Percentiles rank a stretch among this genome's conserved stretches.
phyloP scores from a whole-genome alignment of 106 monocot species.

The Platanthera zijinensis region DNA sequence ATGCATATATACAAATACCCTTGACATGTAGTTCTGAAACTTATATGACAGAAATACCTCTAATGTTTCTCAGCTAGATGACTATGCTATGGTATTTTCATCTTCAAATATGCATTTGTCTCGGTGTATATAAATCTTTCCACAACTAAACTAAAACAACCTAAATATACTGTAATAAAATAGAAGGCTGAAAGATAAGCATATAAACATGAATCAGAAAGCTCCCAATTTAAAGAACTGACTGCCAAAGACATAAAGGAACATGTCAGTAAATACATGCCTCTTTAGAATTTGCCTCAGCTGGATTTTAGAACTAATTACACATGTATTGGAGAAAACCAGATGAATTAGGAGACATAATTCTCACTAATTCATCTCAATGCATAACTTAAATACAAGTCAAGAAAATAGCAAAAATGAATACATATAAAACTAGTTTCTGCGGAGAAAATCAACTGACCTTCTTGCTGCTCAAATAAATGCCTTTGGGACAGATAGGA shows the following conservation, averaged over 20 bases:
- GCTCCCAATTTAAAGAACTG: not conserved
- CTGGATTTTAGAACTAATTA: not conserved
- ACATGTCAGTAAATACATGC: not conserved
- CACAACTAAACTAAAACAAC: not conserved
- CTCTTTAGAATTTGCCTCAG: not conserved
- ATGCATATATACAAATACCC: no score
- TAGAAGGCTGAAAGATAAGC: not conserved
- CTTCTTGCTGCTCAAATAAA: conserved; percentile 53
- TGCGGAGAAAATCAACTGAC: conserved; percentile 20
- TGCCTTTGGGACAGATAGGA: conserved; percentile 42
- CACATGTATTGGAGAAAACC: not conserved
- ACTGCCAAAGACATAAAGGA: no score
- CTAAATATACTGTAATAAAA: not conserved
- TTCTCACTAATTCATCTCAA: not conserved
- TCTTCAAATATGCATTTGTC: not conserved
- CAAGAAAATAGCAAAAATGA: conserved; percentile 3
- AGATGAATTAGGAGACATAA: not conserved
- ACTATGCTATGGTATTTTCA: not conserved
- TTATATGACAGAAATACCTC: no score
- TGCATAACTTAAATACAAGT: not conserved
- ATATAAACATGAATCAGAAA: not conserved
- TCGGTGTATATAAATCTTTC: not conserved
- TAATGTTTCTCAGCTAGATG: not conserved
- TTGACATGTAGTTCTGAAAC: no score
- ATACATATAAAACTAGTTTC: not conserved